Evolutionary conservation across 2,329 filamentous ascomycete species (phyloP), one percentile per base, ranked within the genome.

Genomic region (Alternaria sp.): DNA sequence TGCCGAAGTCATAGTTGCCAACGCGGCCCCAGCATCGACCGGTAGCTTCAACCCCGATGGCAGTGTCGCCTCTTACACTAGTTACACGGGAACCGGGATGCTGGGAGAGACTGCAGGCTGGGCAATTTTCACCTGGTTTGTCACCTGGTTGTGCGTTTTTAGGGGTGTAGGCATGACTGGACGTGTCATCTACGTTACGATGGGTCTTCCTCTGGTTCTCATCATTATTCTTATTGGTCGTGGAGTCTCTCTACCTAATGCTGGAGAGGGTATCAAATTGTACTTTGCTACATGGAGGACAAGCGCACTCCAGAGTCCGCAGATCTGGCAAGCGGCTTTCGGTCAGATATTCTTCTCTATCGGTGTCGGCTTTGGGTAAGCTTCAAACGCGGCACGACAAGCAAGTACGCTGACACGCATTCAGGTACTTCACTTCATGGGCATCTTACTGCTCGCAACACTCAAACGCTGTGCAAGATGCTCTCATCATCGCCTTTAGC

Each of bases 261-360:
- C 25, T 27, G 25, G 25, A 27, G 25, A 27, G 2, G 25, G 25
- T 27, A 27, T 27, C 25, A 27, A 30, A 46, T 51, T 2, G 6
- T 66, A 66, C 40, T 63, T 66, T 36, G 63, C 49, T 10, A 60
- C 54, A 8, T 65, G 63, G 62, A 38, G 61, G 36, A 50, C 41
- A 5, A 52, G 53, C 12, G 36, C 50, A 83, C 57, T 60, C 12
- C 9, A 45, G 16, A 32, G 30, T 20, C 83, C 83, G 0, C 78
- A 78, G 2, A 80, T 86, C 6, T 87, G 85, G 85, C 84, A 86
- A 70, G 85, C 83, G 16, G 85, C 85, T 25, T 43, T 54, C 61
- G 56, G 56, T 1, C 85, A 87, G 59, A 84, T 86, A 54, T 86
- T 86, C 70, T 86, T 86, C 73, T 85, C 82, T 0, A 86, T 82